Conservation (phyloP, 345 rosid species). For the Acer campestre region DNA sequence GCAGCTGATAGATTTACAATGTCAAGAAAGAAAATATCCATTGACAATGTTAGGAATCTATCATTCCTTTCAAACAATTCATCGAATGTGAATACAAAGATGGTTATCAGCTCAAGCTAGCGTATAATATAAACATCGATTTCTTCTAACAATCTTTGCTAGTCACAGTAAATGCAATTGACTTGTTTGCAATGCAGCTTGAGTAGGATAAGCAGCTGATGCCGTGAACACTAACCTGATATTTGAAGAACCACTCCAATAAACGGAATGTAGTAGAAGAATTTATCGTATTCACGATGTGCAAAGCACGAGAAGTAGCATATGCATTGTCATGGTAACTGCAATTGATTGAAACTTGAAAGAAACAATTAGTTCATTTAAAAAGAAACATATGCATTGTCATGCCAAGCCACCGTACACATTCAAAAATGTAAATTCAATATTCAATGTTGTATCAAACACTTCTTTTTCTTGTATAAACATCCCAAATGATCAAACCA, state of each 20-base stretch:
- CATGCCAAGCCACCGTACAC: not conserved
- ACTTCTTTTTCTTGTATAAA: not conserved
- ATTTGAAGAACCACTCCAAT: slow-evolving; percentile 63
- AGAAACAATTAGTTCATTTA: not conserved
- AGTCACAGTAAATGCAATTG: slow-evolving; percentile 50
- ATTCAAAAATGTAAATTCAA: not conserved
- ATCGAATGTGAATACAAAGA: not conserved
- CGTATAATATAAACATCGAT: not conserved
- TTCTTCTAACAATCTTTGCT: not conserved
- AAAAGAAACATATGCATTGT: not conserved
- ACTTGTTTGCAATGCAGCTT: not conserved
- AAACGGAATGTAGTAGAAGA: slow-evolving; percentile 61
- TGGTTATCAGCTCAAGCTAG: not conserved
- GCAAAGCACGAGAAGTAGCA: slow-evolving; percentile 75
- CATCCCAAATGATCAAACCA: not conserved
- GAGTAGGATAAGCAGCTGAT: not conserved
- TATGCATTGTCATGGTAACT: slow-evolving; percentile 93
- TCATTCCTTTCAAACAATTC: not conserved
- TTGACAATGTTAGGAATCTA: not conserved
- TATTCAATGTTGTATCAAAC: not conserved
- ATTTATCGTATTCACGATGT: slow-evolving; percentile 57
- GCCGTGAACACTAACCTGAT: slow-evolving; percentile 58
- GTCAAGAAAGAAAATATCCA: too few relatives aligned
- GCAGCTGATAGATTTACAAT: not conserved
- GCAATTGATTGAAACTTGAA: slow-evolving; percentile 24